Base-by-base conservation (phyloP, 177 flowering plant species). In the Telopea speciosissima region DNA sequence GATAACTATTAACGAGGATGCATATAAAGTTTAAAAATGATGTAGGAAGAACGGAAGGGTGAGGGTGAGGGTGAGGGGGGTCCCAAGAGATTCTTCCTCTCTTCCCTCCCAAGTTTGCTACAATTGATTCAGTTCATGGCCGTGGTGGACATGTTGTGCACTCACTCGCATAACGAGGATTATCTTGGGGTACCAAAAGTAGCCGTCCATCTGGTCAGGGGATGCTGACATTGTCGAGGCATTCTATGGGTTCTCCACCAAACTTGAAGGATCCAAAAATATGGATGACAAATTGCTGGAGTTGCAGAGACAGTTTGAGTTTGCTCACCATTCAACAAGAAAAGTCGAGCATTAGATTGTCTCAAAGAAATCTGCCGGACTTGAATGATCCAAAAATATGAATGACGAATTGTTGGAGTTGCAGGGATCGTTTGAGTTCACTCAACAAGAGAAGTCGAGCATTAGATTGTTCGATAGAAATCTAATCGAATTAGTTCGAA, bases 121-220 rank as follows among this genome's bases (percentile, higher is more conserved):
- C 97, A 91, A 72, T 82, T 97, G 0, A 82, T 90, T 11, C 89
- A 89, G 77, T 95, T 82, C 72, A 92, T 92, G 96, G 99, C 97
- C 0, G 97, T 95, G 72, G 92, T 95, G 1, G 99, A 95, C 76
- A 85, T 90, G 0, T 76, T 95, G 1, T 92, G 97, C 0, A 92
- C 99, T 0, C 99, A 95, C 79, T 95, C 99, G 5, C 90, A 97
- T 0, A 97, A 92, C 52, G 99, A 92, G 79, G 99, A 95, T 83
- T 95, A 95, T 77, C 24, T 95, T 0, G 99, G 99, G 21, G 96
- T 91, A 79, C 56, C 96, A 42, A 84, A 74, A 21, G 91, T 28
- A 89, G n/a, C 88, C 86, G 9, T 85, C 90, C 1, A 83, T 73
- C 5, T 95, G 99, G 99, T 68, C 90, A 0, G 96, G 94, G 0